Percentiles rank a stretch among this genome's conserved stretches.
These are phyloP conservation scores for Letharia columbiana DNA, from an alignment of 495 filamentous ascomycete species.

Conservation along the genomic window DNA sequence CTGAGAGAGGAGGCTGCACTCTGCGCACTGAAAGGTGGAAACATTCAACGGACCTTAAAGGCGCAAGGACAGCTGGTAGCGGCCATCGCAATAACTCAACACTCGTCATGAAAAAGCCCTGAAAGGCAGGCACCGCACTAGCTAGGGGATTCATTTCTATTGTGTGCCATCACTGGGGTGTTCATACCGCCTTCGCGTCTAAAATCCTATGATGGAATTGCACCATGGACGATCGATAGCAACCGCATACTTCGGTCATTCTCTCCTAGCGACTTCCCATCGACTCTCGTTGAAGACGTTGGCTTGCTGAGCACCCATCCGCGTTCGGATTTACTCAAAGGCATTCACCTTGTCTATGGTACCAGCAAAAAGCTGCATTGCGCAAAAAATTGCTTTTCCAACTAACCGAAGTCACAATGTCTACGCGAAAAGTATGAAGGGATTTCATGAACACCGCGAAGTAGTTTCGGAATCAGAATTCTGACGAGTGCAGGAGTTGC, in stretches of 20 bases:
- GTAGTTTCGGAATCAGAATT: not conserved
- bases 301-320: not conserved
- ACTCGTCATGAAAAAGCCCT: not conserved
- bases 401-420: conserved; percentile 38
- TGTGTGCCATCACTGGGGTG: not conserved
- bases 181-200: not conserved
- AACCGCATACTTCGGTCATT: not conserved
- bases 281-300: not conserved
- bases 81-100: not conserved
- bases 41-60: not conserved
- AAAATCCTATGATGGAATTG: not conserved
- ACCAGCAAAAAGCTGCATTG: not conserved
- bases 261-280: not conserved
- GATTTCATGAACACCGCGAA: not conserved
- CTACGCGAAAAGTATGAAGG: conserved; percentile 34
- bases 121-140: not conserved
- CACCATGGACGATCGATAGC: not conserved
- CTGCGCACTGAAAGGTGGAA: not conserved
- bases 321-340: not conserved
- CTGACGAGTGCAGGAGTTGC: not conserved
- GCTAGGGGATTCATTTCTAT: not conserved
- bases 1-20: not conserved
- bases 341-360: not conserved
- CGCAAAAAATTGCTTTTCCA: conserved; percentile 26
- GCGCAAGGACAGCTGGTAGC: not conserved